Evolutionary conservation across 225 moss, liverwort and hornwort genomes (phyloP).

Genomic region (Bryoerythrophyllum caledonicum): DNA sequence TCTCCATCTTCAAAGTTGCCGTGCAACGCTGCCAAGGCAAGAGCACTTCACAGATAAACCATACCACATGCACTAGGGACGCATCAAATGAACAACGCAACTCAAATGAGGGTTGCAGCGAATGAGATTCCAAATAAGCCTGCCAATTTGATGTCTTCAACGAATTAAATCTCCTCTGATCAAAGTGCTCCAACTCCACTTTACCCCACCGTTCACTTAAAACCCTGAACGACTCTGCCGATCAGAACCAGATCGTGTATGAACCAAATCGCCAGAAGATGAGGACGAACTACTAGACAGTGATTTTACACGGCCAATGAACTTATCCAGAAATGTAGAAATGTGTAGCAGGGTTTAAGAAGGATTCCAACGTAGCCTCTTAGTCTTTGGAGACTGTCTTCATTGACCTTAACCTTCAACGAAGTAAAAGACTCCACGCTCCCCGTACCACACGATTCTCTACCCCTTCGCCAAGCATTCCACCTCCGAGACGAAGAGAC

Average conservation of each 20-base stretch:
- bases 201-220: background rate
- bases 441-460: background rate
- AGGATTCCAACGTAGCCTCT: background rate
- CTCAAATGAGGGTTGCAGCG: accelerated
- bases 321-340: background rate
- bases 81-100: background rate
- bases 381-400: background rate
- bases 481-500: background rate
- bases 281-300: too few species aligned
- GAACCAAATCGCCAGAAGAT: background rate
- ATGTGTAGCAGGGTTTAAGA: too few species aligned
- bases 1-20: background rate
- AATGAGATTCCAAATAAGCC: background rate
- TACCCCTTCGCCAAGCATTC: background rate
- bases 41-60: background rate
- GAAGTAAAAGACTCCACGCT: slow-evolving; percentile 1
- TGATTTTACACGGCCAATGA: background rate
- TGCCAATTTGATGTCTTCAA: background rate
- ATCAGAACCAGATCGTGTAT: background rate
- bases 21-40: background rate
- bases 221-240: background rate
- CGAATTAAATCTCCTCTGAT: too few species aligned
- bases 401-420: background rate
- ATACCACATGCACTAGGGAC: background rate
- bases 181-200: background rate